Evolutionary conservation across 1,139 yeast species (phyloP), one percentile per base, ranked within the genome.

Genomic region (Suhomyces coccinellae): DNA sequence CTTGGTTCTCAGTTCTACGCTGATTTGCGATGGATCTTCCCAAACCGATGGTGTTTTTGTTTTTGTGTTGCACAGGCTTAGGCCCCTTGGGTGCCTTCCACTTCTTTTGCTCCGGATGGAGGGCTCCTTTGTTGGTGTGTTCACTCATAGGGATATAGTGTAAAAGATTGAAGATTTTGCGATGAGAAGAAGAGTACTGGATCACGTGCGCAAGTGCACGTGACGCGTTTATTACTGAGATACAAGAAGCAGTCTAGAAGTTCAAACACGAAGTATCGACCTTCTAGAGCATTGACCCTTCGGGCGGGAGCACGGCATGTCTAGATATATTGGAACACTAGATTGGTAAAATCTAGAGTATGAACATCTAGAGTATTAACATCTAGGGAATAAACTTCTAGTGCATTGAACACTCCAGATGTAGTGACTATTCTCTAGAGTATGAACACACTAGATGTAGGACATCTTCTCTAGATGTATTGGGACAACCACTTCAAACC

Each of bases 401-500:
- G 24, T 20, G 6, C 6, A 17, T 17, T 17, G 20, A 17, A 20
- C 24, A 6, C 24, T 20, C 24, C 7, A 6, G 24, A 20, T 6
- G 7, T 2, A 20, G 24, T 20, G 24, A 20, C 6, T 20, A 5
- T 20, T 20, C 24, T 4, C 20, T 17, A 4, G 4, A 17, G 20
- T 6, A 4, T 17, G 4, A 4, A 6, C 4, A 4, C 6, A 4
- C 20, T 20, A 20, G 24, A 4, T 20, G 24, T 6, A 20, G 5
- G 24, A 20, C 24, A 4, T 20, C 24, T 4, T 6, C 24, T 20
- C 24, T 20, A 20, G 61, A 91, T 91, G 70, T 87, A 90, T 73
- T 90, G 95, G 51, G 97, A 87, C 66, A 91, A 81, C 97, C 97
- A 90, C 77, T 87, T 87, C 80, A 90, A 89, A 52, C 95, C 97